Base-by-base conservation (phyloP, 179 eudicot species). In the Corrigiola litoralis region DNA sequence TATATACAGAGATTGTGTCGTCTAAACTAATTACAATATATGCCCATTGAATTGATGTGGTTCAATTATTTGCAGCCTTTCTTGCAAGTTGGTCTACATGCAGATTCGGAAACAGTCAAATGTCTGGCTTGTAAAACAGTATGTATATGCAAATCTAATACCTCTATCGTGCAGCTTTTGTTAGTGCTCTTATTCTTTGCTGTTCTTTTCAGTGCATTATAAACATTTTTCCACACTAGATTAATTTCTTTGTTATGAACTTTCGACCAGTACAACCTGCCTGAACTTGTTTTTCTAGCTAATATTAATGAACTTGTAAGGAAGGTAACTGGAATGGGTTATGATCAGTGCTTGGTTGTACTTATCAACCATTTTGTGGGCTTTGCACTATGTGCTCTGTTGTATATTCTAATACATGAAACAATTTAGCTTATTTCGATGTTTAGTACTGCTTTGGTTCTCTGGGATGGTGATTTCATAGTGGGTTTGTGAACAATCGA, bases 91-190 rank as follows among this genome's bases (percentile, higher is more conserved):
- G 99, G 99, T 49, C 80, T 94, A 46, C 80, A 71, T 71, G 90
- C 99, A 55, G 87, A 82, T 38, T 87, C 97, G 37, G 89, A 86
- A 55, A 79, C 78, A 72, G 89, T 90, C 70, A 84, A 76, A 80
- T 71, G 68, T 58, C 53, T 90, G 59, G 86, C 99, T 36, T 90
- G 99, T 76, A 83, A 85, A 76, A 80, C 85, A 34, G 97, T 94
- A 86, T 60, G 92, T 78, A 17, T 17, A 25, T 49, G 36, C 38
- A 13, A 4, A 25, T 57, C 58, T 61, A 23, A 29, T 53, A 36
- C 12, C 41, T 58, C 40, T n/a, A 41, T 49, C 38, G 25, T 72
- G 49, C 13, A 37, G n/a, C 28, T 27, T 57, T 32, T 20, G 41
- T 20, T 40, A 18, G 40, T 40, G 13, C 4, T 13, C 14, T 60